These are phyloP conservation scores for Colletotrichum ledebouriae DNA, from an alignment of 2,329 filamentous ascomycete genomes.

Conservation along the genomic window DNA sequence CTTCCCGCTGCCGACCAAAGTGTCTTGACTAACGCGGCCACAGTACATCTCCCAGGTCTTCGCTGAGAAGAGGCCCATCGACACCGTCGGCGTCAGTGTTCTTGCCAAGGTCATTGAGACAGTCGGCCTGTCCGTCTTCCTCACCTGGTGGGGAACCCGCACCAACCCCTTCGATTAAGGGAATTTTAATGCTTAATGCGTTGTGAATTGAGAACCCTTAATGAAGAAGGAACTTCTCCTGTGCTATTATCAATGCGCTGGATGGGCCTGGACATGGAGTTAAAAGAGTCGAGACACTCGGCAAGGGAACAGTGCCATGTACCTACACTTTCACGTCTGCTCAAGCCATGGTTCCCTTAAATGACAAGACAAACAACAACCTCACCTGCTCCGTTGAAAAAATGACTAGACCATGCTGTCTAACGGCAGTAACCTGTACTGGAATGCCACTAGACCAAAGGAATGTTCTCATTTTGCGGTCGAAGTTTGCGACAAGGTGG, in stretches of 20 bases:
- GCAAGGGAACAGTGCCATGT: constrained; percentile 31
- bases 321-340: constrained; percentile 30
- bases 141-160: constrained; percentile 98
- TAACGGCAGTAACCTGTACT: too few species aligned
- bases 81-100: constrained; percentile 88
- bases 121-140: constrained; percentile 88
- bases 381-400: neutral
- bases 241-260: constrained; percentile 39
- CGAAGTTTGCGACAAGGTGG: too few species aligned
- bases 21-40: neutral
- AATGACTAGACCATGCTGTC: too few species aligned
- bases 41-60: constrained; percentile 90
- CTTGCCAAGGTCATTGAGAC: constrained; percentile 92
- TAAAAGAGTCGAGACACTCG: constrained; percentile 24
- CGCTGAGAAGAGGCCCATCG: constrained; percentile 90
- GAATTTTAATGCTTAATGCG: constrained; percentile 41
- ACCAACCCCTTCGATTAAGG: constrained; percentile 89
- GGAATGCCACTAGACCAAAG: too few species aligned
- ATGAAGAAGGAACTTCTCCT: constrained; percentile 2
- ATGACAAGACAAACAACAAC: neutral
- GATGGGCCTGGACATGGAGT: constrained; percentile 40
- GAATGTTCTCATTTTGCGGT: too few species aligned
- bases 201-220: constrained; percentile 17
- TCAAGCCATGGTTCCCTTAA: constrained; percentile 29
- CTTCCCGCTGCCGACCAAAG: neutral